phyloP scores from a whole-genome alignment of 108 stramenopile genomes.

The Skeletonema grethae region DNA sequence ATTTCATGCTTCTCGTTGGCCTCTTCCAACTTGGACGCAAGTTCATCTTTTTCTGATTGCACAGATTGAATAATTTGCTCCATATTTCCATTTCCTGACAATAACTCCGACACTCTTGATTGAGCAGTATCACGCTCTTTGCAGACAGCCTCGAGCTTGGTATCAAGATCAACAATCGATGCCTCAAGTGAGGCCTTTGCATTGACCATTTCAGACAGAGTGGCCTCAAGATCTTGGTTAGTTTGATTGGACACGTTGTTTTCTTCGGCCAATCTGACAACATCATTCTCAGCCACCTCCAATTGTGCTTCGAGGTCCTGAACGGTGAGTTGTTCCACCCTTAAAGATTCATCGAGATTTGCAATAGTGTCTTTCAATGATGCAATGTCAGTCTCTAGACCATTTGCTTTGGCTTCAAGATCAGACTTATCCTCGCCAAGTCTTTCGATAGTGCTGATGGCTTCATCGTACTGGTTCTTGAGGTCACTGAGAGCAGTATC shows the following conservation, averaged over 20 bases:
- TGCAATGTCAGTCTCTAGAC: slow-evolving; percentile 5
- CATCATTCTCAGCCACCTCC: slow-evolving; percentile 18
- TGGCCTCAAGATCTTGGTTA: slow-evolving; percentile 10
- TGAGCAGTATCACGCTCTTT: slow-evolving; percentile 24
- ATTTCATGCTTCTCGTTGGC: slow-evolving; percentile 1
- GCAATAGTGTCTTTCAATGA: background rate
- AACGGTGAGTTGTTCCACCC: background rate
- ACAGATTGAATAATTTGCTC: background rate
- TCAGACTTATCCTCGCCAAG: background rate
- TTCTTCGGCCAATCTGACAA: background rate
- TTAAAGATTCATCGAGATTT: background rate
- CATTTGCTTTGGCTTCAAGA: slow-evolving; percentile 4
- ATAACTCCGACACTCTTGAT: slow-evolving; percentile 6
- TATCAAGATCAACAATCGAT: slow-evolving; percentile 14
- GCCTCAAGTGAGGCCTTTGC: background rate
- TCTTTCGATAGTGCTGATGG: background rate
- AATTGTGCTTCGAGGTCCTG: slow-evolving; percentile 7
- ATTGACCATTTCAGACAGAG: slow-evolving; percentile 4
- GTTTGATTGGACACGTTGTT: slow-evolving; percentile 6
- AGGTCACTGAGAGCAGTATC: slow-evolving; percentile 1
- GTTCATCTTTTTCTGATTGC: slow-evolving; percentile 10
- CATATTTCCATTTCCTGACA: slow-evolving; percentile 13
- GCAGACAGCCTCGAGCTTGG: slow-evolving; percentile 16
- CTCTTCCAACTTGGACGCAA: slow-evolving; percentile 4
- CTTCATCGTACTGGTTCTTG: background rate